Percentiles rank a stretch among this genome's conserved stretches.
phyloP scores from a whole-genome alignment of 257 asterid genomes.

The Fraxinus quadrangulata region DNA sequence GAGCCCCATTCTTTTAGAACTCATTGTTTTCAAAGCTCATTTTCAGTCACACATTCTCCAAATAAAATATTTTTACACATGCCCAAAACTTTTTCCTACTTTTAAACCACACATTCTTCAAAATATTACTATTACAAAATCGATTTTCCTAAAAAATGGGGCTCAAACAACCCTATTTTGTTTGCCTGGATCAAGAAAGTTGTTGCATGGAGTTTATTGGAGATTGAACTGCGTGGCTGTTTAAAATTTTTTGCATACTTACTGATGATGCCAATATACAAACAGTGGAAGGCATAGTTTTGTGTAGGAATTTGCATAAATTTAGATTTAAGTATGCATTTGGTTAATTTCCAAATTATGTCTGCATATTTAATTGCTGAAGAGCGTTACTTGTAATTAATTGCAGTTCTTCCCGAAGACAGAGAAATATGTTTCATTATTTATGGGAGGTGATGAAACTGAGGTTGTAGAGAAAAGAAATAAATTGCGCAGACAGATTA shows the following conservation, averaged over 20 bases:
- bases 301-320: too few species aligned
- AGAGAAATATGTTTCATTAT: slow-evolving; percentile 79
- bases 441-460: slow-evolving; percentile 77
- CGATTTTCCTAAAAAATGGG: too few species aligned
- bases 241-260: neutral
- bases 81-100: too few species aligned
- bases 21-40: too few species aligned
- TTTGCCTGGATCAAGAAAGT: neutral
- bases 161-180: neutral
- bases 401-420: slow-evolving; percentile 94
- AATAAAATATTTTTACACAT: too few species aligned
- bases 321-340: too few species aligned
- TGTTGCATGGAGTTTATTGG: neutral
- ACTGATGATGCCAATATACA: neutral
- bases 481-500: slow-evolving; percentile 65
- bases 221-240: neutral
- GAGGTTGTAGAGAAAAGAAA: slow-evolving; percentile 74
- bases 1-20: too few species aligned
- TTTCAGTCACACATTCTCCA: too few species aligned
- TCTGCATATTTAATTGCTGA: neutral
- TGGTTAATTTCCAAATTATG: neutral
- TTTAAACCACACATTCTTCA: too few species aligned
- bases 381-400: slow-evolving; percentile 4
- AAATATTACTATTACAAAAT: too few species aligned
- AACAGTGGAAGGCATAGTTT: neutral